Base-by-base conservation (phyloP, 208 protist genomes). In the Crithidia expoeki region DNA sequence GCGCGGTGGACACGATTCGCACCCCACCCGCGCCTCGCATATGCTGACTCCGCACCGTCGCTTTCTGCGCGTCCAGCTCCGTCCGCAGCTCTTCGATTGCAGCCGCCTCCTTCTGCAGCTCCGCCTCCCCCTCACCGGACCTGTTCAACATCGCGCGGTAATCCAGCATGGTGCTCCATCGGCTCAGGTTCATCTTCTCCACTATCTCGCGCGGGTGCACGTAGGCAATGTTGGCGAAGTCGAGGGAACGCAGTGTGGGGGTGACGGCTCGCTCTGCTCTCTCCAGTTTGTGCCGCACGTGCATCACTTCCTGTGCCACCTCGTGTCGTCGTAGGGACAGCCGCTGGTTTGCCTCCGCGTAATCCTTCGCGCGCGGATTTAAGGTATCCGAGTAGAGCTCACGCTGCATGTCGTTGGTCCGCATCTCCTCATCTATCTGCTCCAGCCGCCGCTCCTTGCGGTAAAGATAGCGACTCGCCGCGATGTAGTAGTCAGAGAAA, bases 401-500 rank as follows among this genome's bases (percentile, higher is more conserved):
- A 19, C 84, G 84, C 25, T 85, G 74, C 80, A 95, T 92, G 32
- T 89, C 79, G 67, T 94, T 93, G 1, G 59, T 44, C 3, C 40
- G 30, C 72, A 96, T 97, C 60, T 92, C 83, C 52, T 82, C 80
- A 36, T 94, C 80, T 55, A 97, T 77, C 67, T 93, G 68, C 62
- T 85, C 74, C 38, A 93, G 71, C 12, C 75, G 72, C 3, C 81
- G 55, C 82, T 94, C 81, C 72, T 97, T 97, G 19, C 93, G 86
- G 71, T 97, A 94, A 2, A 95, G 70, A 56, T 85, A 93, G 38
- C 93, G 90, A 63, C 86, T 92, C 1, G 84, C 83, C 12, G 85
- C 86, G 65, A 97, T 83, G 74, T 92, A 94, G 74, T 97, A 97
- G 75, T 95, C 90, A 2, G 90, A 91, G 74, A 92, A 97, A 19